Conservation (phyloP, 768 basidiomycete species). For the Trametes gibbosa region DNA sequence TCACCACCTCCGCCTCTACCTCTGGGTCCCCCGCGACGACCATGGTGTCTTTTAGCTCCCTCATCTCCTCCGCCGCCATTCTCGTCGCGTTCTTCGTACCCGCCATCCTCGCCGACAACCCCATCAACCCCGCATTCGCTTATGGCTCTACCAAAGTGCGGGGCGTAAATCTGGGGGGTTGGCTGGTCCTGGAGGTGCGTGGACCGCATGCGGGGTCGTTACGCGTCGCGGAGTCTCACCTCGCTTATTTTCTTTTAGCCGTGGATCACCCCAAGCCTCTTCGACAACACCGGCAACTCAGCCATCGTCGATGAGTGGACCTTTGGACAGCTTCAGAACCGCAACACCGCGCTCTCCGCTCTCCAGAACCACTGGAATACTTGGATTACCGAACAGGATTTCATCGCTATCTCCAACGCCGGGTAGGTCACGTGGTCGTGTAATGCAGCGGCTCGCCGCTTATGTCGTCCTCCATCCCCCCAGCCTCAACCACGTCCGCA, state of each 20-base stretch:
- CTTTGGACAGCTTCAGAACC: slow-evolving; percentile 61
- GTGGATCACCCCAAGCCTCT: slow-evolving; percentile 77
- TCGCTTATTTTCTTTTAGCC: slow-evolving; percentile 38
- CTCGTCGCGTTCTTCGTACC: slow-evolving; percentile 29
- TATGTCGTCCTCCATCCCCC: slow-evolving; percentile 2
- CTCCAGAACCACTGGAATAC: slow-evolving; percentile 74
- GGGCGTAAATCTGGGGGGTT: slow-evolving; percentile 80
- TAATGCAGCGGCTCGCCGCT: neutral
- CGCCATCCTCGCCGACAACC: slow-evolving; percentile 25
- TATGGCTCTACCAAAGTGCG: slow-evolving; percentile 75
- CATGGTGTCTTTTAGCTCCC: slow-evolving; percentile 20
- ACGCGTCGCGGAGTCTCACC: slow-evolving; percentile 5
- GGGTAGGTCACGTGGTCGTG: slow-evolving; percentile 46
- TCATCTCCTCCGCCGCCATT: slow-evolving; percentile 17
- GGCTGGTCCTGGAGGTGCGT: slow-evolving; percentile 53
- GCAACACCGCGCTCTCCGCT: slow-evolving; percentile 43
- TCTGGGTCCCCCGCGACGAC: slow-evolving; percentile 8
- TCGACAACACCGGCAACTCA: slow-evolving; percentile 58
- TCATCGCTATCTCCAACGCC: slow-evolving; percentile 68
- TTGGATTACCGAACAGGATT: slow-evolving; percentile 76
- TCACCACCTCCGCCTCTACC: neutral
- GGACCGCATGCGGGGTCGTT: neutral
- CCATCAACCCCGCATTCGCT: slow-evolving; percentile 56
- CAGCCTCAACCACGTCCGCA: slow-evolving; percentile 74
- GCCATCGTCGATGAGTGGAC: slow-evolving; percentile 77